Base-by-base conservation (phyloP, 495 filamentous ascomycete species). In the Diplogelasinospora grovesii region DNA sequence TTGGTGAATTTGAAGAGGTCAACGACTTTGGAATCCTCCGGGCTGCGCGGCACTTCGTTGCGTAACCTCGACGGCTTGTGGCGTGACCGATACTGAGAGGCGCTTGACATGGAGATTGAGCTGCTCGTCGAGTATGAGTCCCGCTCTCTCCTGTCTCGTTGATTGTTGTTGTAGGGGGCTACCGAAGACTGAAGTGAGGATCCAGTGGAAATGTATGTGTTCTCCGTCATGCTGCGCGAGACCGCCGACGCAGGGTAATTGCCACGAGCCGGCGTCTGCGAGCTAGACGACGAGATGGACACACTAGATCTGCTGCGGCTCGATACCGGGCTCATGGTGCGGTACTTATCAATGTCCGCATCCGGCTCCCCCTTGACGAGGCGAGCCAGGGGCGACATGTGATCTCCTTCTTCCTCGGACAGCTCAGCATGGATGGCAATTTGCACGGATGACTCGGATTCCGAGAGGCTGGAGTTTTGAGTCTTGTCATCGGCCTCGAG, bases 11-110 rank as follows among this genome's bases (percentile, higher is more conserved):
- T 84, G 63, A 81, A 81, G 6, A 86, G 67, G 48, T 86, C 82
- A 23, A 75, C 69, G 19, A 80, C 74, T 20, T 70, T 70, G 24
- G 66, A 54, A 10, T 73, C 68, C n/a, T 79, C 76, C 3, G 78
- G 78, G 40, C 78, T 80, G 22, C 57, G 62, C 19, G 87, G 69
- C 23, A 96, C 74, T 56, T 98, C 88, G 52, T 95, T 82, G 13
- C 86, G 78, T 32, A 97, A 67, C 24, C 82, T 73, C 5, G 88
- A 94, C 4, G 75, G 77, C 33, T 73, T 74, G 33, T 71, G 66
- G 6, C 66, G 72, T 16, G 81, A 81, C 20, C 80, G 75, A 41
- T 74, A 74, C 2, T 75, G 67, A 0, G 85, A 83, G n/a, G n/a
- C n/a, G 20, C 77, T 74, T 1, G 41, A 41, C 47, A 79, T 70